Conservation (phyloP, 1,284 basidiomycete species). For the Pascua sp. region DNA sequence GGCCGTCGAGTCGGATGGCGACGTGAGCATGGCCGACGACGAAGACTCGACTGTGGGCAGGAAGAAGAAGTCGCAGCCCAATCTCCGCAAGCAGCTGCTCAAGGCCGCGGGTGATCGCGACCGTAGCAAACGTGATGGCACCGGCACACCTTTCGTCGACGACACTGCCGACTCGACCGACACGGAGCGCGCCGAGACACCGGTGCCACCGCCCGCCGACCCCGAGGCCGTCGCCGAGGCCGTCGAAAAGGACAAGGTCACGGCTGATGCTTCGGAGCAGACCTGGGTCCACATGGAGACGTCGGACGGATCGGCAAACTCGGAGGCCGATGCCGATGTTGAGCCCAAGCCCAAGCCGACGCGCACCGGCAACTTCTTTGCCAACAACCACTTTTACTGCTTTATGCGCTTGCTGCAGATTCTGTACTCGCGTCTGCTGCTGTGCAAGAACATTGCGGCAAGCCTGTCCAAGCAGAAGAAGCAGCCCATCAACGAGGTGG, state of each 20-base stretch:
- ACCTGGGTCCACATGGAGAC: conserved; percentile 53
- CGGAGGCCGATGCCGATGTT: conserved; percentile 14
- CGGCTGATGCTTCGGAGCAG: conserved; percentile 40
- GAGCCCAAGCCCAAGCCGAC: conserved; percentile 18
- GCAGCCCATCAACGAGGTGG: conserved; percentile 56
- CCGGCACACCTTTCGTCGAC: conserved; percentile 32
- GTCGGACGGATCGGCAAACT: conserved; percentile 23
- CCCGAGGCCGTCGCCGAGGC: conserved; percentile 46
- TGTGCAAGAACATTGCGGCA: conserved; percentile 70
- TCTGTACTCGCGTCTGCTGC: conserved; percentile 75
- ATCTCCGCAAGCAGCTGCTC: conserved; percentile 72
- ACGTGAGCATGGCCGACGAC: conserved; percentile 47
- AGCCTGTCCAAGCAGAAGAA: conserved; percentile 49
- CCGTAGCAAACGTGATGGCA: conserved; percentile 55
- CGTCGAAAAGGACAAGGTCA: conserved; percentile 43
- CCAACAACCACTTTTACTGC: conserved; percentile 89
- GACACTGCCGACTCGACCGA: conserved; percentile 18
- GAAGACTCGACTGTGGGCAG: conserved; percentile 50
- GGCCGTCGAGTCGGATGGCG: conserved; percentile 56
- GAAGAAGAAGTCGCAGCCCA: conserved; percentile 48
- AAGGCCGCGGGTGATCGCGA: conserved; percentile 64
- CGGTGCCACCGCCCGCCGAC: conserved; percentile 33
- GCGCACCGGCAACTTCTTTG: conserved; percentile 67
- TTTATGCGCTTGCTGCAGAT: conserved; percentile 80
- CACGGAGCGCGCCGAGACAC: conserved; percentile 36